Base-by-base conservation (phyloP, 345 rosid species). In the Bruguiera parviflora region DNA sequence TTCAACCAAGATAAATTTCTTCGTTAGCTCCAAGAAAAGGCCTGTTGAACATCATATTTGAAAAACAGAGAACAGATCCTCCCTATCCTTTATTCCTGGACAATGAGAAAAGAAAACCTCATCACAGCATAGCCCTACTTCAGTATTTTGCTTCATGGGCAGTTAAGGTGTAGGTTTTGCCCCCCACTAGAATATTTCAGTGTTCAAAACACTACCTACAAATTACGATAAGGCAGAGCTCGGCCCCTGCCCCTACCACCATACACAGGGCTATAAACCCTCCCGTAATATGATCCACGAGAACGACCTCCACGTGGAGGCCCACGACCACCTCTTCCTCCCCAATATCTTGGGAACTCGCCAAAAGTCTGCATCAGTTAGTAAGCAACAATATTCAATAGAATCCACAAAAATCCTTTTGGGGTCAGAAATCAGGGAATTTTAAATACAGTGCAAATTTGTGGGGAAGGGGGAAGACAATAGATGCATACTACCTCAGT, bases 401-500 rank as follows among this genome's bases (percentile, higher is more conserved):
- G 10, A 19, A 32, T 27, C 28, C 49, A 31, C 20, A 24, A 3
- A 35, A 24, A 21, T 39, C 43, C 37, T 35, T 3, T 1, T 3
- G 13, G 21, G 32, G 58, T 58, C 5, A 16, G 7, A 13, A 33
- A 33, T 8, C 37, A 33, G 37, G 10, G 7, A 55, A 22, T 22
- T 32, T 32, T 39, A n/a, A n/a, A 55, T 55, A 6, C 4, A 21
- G 8, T 2, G 5, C 10, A 5, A n/a, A 2, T 22, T n/a, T 13
- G 5, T 55, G 10, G 27, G 25, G 29, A 4, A 8, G 27, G 27
- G 27, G 27, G 6, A 21, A 10, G 15, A 25, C 58, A 55, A 9
- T 9, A 25, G 20, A 25, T n/a, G 58, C 4, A 28, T 8, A 53
- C 20, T 32, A 91, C 98, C 96, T 93, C 97, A 13, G 96, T 86